A percentile compares a stretch with the other conserved stretches of the same genome.
phyloP scores from a whole-genome alignment of 2,329 filamentous ascomycete genomes.

The Cercospora janseana region DNA sequence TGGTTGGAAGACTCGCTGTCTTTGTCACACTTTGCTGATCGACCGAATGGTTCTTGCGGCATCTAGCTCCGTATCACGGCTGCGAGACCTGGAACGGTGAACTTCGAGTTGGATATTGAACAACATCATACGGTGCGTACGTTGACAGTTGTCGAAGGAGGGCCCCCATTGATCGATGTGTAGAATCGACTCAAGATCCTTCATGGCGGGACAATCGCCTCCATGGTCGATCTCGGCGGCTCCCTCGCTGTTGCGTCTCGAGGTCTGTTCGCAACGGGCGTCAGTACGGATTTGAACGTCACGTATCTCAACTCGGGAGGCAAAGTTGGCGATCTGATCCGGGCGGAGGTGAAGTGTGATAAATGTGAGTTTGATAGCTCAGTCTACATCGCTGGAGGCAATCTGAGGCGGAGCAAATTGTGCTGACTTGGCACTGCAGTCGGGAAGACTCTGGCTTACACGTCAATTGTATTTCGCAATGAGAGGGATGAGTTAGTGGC shows the following conservation, averaged over 20 bases:
- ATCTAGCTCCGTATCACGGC: slow-evolving; percentile 64
- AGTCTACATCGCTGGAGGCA: too few species aligned
- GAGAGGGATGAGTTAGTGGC: slow-evolving; percentile 59
- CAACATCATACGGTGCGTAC: slow-evolving; percentile 68
- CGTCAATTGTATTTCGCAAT: slow-evolving; percentile 58
- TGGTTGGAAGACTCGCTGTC: too few species aligned
- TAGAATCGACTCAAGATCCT: slow-evolving; percentile 75
- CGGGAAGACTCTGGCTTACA: slow-evolving; percentile 12
- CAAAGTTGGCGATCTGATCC: slow-evolving; percentile 55
- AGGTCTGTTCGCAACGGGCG: slow-evolving; percentile 64
- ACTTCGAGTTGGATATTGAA: slow-evolving; percentile 73
- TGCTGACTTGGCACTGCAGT: slow-evolving; percentile 3
- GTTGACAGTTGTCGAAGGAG: not conserved
- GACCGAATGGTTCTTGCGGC: not conserved
- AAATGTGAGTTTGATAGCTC: slow-evolving; percentile 52
- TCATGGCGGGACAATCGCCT: slow-evolving; percentile 76
- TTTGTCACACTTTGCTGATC: not conserved
- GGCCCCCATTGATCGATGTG: not conserved
- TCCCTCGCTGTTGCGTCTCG: slow-evolving; percentile 64
- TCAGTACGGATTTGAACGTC: slow-evolving; percentile 66
- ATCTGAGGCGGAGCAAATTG: too few species aligned
- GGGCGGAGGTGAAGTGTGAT: slow-evolving; percentile 60
- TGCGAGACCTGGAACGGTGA: slow-evolving; percentile 64
- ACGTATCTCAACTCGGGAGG: slow-evolving; percentile 65
- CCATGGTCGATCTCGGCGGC: slow-evolving; percentile 67